These are phyloP conservation scores for Penicillium crustosum DNA, from an alignment of 2,329 filamentous ascomycete genomes.

Conservation along the genomic window DNA sequence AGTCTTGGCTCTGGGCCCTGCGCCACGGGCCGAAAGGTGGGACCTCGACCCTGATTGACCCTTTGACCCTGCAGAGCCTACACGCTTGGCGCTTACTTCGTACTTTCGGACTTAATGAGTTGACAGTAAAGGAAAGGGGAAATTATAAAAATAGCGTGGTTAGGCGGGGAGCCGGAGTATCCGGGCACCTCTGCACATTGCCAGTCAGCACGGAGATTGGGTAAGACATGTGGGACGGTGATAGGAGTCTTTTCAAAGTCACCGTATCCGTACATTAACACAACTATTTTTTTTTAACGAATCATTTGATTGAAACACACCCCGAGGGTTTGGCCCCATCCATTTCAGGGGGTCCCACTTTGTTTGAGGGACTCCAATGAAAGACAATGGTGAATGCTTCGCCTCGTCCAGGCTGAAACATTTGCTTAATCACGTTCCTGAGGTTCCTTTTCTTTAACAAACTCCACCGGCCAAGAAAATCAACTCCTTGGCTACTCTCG, in stretches of 20 bases:
- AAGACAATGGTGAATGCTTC: not conserved
- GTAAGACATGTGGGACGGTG: not conserved
- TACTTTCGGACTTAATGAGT: too few relatives aligned
- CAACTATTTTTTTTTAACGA: not conserved
- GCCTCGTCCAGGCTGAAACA: not conserved
- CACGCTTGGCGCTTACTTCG: not conserved
- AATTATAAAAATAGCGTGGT: too few relatives aligned
- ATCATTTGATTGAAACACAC: not conserved
- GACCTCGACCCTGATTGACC: not conserved
- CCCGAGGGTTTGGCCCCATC: not conserved
- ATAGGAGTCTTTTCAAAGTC: not conserved
- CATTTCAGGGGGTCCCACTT: not conserved
- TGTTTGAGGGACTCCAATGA: constrained; percentile 3
- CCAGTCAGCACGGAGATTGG: not conserved
- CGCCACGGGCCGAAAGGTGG: not conserved
- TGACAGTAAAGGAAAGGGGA: not conserved
- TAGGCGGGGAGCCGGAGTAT: not conserved
- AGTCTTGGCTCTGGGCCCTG: not conserved
- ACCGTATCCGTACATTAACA: not conserved
- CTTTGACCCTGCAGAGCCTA: too few relatives aligned
- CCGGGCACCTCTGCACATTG: not conserved
- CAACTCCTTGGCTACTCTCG: not conserved
- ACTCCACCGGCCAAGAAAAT: not conserved
- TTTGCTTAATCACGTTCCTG: not conserved
- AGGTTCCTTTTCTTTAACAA: not conserved